These are phyloP conservation scores for Saccharomyces hybrid DNA, from an alignment of 1,139 yeast genomes.

Conservation along the genomic window DNA sequence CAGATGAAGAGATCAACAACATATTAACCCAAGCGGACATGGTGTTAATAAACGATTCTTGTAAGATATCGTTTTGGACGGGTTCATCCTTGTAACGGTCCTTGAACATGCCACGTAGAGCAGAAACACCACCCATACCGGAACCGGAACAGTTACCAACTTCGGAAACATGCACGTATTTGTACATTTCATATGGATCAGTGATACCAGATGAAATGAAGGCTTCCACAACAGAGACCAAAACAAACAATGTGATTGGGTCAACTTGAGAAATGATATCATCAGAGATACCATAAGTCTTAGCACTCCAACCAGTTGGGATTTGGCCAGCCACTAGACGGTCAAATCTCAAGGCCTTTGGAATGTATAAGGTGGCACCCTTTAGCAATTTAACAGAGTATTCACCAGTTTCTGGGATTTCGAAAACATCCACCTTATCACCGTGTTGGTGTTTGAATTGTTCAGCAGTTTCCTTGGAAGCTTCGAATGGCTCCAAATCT, in stretches of 20 bases:
- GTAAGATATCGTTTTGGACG: conserved; percentile 92
- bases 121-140: conserved; percentile 99
- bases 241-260: conserved; percentile 84
- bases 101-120: conserved; percentile 94
- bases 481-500: conserved; percentile 90
- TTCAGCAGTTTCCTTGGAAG: conserved; percentile 90
- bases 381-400: conserved; percentile 81
- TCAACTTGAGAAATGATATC: conserved; percentile 92
- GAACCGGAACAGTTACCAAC: conserved; percentile 99
- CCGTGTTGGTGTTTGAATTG: conserved; percentile 93
- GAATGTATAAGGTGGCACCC: conserved; percentile 87
- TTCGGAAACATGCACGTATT: conserved; percentile 95
- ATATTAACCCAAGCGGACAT: conserved; percentile 99
- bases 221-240: conserved; percentile 93
- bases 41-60: conserved; percentile 96
- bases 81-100: conserved; percentile 88
- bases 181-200: conserved; percentile 96
- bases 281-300: conserved; percentile 87
- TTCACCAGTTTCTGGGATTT: conserved; percentile 83
- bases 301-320: conserved; percentile 97
- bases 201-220: conserved; percentile 89
- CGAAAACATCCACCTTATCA: conserved; percentile 86
- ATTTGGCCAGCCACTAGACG: conserved; percentile 98
- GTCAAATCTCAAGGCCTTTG: conserved; percentile 92
- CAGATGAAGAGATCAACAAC: conserved; percentile 94